Percentiles rank a stretch among this genome's conserved stretches.
Conservation (phyloP, 2,329 filamentous ascomycete species). For the Xylaria sp. region DNA sequence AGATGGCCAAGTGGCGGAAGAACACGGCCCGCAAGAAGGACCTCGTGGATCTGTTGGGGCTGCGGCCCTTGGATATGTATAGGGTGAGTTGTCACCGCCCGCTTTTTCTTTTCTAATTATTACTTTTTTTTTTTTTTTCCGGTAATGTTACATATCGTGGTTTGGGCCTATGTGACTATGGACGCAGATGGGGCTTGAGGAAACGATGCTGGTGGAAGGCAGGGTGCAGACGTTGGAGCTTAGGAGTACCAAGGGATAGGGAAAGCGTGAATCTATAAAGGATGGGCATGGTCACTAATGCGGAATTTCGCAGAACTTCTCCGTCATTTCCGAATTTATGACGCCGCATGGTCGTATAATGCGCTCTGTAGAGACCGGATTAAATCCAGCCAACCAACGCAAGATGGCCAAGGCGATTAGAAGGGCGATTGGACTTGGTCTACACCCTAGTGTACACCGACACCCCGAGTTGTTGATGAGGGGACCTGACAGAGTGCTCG, state of each 20-base stretch:
- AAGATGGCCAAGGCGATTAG: conserved; percentile 93
- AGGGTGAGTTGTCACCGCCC: conserved; percentile 68
- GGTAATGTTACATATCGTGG: neutral
- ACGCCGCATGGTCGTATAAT: conserved; percentile 87
- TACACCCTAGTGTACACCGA: conserved; percentile 90
- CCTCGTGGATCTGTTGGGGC: conserved; percentile 80
- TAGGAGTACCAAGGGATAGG: neutral
- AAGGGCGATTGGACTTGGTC: conserved; percentile 85
- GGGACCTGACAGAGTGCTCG: conserved; percentile 27
- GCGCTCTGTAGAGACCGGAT: conserved; percentile 77
- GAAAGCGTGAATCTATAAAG: neutral
- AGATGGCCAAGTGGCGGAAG: conserved; percentile 84
- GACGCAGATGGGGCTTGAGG: neutral
- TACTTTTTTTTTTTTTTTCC: neutral
- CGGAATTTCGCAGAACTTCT: conserved; percentile 76
- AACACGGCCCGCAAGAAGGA: conserved; percentile 69
- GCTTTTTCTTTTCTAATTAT: neutral
- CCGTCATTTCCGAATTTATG: conserved; percentile 89
- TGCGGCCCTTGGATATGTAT: conserved; percentile 87
- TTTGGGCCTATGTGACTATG: no score
- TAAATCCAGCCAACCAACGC: conserved; percentile 90
- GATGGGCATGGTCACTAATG: conserved; percentile 20
- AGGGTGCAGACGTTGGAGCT: neutral
- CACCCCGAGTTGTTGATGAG: conserved; percentile 82
- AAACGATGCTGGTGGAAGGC: neutral